These are phyloP conservation scores for Colletotrichum phormii DNA, from an alignment of 2,329 filamentous ascomycete genomes.

Conservation along the genomic window DNA sequence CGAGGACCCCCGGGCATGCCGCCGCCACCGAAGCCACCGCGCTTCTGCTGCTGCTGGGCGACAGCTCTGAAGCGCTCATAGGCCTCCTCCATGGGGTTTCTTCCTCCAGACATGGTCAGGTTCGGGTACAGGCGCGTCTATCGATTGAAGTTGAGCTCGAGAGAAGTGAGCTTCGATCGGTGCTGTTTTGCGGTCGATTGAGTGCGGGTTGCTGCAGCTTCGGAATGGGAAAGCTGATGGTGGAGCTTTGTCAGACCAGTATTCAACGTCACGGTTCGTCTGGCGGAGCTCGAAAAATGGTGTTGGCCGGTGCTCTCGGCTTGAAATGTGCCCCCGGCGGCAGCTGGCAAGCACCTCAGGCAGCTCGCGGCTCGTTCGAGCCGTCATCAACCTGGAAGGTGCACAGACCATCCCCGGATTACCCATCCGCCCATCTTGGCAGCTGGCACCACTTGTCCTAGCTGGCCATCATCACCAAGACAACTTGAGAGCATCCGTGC, in stretches of 20 bases:
- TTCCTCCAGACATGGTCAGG: conserved; percentile 37
- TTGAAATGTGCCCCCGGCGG: not conserved
- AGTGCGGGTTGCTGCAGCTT: conserved; percentile 15
- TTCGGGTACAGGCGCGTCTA: not conserved
- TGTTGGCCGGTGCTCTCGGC: conserved; percentile 31
- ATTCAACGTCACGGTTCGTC: conserved; percentile 33
- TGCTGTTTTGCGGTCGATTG: conserved; percentile 2
- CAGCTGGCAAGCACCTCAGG: conserved; percentile 21
- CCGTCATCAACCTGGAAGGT: not conserved
- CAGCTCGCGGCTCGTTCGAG: not conserved
- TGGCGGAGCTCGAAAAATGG: conserved; percentile 35
- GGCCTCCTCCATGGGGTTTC: conserved; percentile 61
- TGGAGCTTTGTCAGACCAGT: conserved; percentile 30
- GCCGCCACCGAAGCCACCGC: conserved; percentile 53
- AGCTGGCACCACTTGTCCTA: not conserved
- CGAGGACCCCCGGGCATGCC: conserved; percentile 52
- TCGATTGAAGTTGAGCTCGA: not conserved
- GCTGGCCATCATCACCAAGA: not conserved
- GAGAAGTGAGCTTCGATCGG: not conserved
- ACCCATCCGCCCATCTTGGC: too few relatives aligned
- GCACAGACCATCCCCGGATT: conserved; percentile 2
- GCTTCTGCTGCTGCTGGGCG: conserved; percentile 53
- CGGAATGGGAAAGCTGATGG: conserved; percentile 17
- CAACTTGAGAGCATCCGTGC: too few relatives aligned
- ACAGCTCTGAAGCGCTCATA: conserved; percentile 63